Conservation (phyloP, 768 basidiomycete genomes). For the Lactarius psammicola region DNA sequence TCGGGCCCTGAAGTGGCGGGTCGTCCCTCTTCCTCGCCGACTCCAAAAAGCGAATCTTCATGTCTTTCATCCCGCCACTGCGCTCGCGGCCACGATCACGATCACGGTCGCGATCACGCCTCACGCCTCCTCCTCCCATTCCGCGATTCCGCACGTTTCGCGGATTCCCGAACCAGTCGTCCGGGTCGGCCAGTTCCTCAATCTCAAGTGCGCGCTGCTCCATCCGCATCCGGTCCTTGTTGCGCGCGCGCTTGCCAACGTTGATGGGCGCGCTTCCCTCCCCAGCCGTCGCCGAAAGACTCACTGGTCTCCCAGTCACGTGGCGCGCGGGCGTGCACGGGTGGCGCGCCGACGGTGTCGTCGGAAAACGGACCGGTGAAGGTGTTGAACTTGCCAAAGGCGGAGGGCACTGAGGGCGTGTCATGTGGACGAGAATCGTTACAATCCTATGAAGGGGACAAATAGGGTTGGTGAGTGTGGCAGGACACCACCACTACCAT, state of each 20-base stretch:
- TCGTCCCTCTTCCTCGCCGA: slow-evolving; percentile 24
- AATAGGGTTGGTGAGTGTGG: background rate
- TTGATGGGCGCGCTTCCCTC: slow-evolving; percentile 48
- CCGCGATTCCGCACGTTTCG: slow-evolving; percentile 36
- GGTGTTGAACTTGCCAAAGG: slow-evolving; percentile 63
- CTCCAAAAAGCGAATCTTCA: slow-evolving; percentile 31
- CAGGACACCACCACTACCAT: no score
- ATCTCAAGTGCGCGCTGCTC: slow-evolving; percentile 48
- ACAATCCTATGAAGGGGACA: slow-evolving; percentile 51
- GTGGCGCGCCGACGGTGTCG: slow-evolving; percentile 34
- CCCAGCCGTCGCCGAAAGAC: slow-evolving; percentile 46
- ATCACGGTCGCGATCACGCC: slow-evolving; percentile 12
- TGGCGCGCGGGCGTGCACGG: slow-evolving; percentile 32
- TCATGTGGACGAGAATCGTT: slow-evolving; percentile 44
- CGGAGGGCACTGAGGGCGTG: slow-evolving; percentile 54
- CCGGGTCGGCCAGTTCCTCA: slow-evolving; percentile 50
- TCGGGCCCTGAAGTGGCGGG: background rate
- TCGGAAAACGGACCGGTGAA: slow-evolving; percentile 60
- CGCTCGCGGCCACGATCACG: slow-evolving; percentile 39
- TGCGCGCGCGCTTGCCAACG: slow-evolving; percentile 64
- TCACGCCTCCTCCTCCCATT: slow-evolving; percentile 33
- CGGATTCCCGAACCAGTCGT: slow-evolving; percentile 63
- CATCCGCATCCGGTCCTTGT: slow-evolving; percentile 57
- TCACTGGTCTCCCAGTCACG: slow-evolving; percentile 46
- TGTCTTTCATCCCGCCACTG: slow-evolving; percentile 27